Percentiles rank a stretch among this genome's conserved stretches.
These are phyloP conservation scores for Porcisia deanei DNA, from an alignment of 208 protist species.

Conservation along the genomic window DNA sequence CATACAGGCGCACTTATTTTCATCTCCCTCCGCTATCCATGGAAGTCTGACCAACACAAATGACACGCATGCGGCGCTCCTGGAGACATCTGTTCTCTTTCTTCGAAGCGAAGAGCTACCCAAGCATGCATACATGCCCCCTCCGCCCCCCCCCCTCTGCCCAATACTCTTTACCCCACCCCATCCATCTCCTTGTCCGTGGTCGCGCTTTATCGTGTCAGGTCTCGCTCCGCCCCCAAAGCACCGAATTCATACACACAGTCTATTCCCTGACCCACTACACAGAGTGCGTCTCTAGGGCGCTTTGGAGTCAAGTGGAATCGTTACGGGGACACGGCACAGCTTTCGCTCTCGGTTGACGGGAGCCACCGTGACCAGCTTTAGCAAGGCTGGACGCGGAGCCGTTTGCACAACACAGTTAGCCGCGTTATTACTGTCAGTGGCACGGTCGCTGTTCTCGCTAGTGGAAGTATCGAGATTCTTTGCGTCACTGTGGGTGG, in stretches of 20 bases:
- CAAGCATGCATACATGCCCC: no score
- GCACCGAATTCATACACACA: not conserved
- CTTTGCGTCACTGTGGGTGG: not conserved
- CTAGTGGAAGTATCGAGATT: not conserved
- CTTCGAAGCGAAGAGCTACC: no score
- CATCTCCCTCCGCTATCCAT: no score
- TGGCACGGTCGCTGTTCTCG: not conserved
- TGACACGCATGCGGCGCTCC: no score
- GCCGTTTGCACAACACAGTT: conserved; percentile 22
- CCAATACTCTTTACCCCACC: not conserved
- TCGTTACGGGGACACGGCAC: conserved; percentile 22
- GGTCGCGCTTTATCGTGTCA: not conserved
- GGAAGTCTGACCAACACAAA: no score
- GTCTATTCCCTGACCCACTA: not conserved
- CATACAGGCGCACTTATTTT: no score
- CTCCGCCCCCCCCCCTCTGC: no score
- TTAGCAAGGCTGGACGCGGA: conserved; percentile 13
- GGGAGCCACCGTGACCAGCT: conserved; percentile 25
- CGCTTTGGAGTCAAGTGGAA: conserved; percentile 24
- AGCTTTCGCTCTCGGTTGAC: conserved; percentile 19
- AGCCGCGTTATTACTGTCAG: conserved; percentile 9
- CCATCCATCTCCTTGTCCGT: not conserved
- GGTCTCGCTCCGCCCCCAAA: not conserved
- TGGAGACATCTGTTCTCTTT: no score
- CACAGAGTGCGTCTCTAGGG: conserved; percentile 1